Evolutionary conservation across 2,329 filamentous ascomycete genomes (phyloP).

Genomic region (Ciborinia camelliae): DNA sequence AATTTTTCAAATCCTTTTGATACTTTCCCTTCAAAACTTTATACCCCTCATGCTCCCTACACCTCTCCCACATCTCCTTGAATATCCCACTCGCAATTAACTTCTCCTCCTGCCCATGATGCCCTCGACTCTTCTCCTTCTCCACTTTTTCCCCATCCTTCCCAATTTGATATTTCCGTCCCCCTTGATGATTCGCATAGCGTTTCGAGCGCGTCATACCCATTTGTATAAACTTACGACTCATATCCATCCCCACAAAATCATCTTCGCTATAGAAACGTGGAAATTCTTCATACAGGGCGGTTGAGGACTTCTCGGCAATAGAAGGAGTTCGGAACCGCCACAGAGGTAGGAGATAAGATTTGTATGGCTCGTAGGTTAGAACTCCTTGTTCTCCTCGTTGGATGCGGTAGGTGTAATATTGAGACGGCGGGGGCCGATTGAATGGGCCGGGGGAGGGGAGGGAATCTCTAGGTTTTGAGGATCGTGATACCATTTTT

Average conservation of each 20-base stretch:
- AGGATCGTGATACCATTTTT: neutral
- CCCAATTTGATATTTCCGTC: constrained; percentile 48
- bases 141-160: constrained; percentile 32
- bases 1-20: neutral
- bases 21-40: neutral
- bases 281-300: constrained; percentile 50
- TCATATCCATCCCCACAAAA: constrained; percentile 64
- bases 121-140: constrained; percentile 43
- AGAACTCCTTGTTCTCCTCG: constrained; percentile 60
- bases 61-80: constrained; percentile 44
- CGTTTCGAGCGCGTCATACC: constrained; percentile 59
- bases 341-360: constrained; percentile 56
- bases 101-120: constrained; percentile 50
- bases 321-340: constrained; percentile 53
- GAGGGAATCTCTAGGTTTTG: neutral
- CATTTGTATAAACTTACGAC: constrained; percentile 63
- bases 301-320: constrained; percentile 48
- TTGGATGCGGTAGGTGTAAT: constrained; percentile 43
- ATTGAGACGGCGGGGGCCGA: neutral
- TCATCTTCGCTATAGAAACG: constrained; percentile 50
- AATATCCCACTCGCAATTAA: constrained; percentile 49
- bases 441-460: neutral
- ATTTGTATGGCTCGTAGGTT: constrained; percentile 63
- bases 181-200: constrained; percentile 55
- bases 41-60: constrained; percentile 3